These are phyloP conservation scores for Smittium mucronatum DNA, from an alignment of 371 early-diverging fungal genomes.

Conservation along the genomic window DNA sequence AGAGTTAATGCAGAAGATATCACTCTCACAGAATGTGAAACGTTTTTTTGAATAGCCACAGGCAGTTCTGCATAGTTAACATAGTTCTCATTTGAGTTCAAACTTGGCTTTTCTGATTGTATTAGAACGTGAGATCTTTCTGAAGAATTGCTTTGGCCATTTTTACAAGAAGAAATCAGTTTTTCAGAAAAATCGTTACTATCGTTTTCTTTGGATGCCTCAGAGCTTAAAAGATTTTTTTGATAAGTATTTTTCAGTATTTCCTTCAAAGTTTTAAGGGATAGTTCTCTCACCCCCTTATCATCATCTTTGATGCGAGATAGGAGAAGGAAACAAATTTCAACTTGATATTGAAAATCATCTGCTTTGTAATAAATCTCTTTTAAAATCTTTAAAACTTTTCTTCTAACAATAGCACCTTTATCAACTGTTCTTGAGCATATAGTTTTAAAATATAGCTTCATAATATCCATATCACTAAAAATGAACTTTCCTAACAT, in stretches of 20 bases:
- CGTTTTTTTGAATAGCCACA: background rate
- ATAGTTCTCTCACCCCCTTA: conserved; percentile 16
- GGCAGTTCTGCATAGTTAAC: background rate
- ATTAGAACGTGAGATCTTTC: background rate
- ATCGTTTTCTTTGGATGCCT: background rate
- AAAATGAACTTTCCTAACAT: conserved; percentile 66
- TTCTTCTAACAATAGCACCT: conserved; percentile 69
- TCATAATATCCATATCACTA: conserved; percentile 42
- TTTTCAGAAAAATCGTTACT: background rate
- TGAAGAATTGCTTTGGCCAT: background rate
- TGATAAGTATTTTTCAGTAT: too few relatives aligned
- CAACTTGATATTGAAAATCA: conserved; percentile 39
- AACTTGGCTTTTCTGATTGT: background rate
- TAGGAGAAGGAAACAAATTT: conserved; percentile 61
- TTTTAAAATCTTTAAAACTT: conserved; percentile 59
- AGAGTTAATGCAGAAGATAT: background rate
- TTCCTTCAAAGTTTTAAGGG: background rate
- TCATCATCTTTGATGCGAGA: conserved; percentile 70
- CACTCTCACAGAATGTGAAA: background rate
- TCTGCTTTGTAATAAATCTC: conserved; percentile 49
- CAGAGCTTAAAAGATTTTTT: background rate
- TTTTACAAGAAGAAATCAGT: background rate
- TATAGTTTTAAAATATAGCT: conserved; percentile 33
- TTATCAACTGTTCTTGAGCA: conserved; percentile 50
- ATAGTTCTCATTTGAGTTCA: background rate